Conservation (phyloP, 352 stramenopile genomes). For the Pythium plurisporium region DNA sequence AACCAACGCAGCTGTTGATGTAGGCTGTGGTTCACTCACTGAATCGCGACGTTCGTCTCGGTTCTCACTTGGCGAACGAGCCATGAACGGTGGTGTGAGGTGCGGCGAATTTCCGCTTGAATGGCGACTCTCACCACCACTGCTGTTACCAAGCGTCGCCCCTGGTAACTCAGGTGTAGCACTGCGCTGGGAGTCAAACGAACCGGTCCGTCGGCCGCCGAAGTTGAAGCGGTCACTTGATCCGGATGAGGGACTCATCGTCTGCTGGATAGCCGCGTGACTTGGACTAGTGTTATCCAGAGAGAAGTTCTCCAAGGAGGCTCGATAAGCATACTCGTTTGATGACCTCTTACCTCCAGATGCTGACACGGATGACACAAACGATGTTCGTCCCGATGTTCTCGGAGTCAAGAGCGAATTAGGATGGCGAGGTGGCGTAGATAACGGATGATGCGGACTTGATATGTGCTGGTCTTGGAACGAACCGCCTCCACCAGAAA, state of each 20-base stretch:
- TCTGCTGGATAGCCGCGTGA: neutral
- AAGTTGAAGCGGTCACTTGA: constrained; percentile 15
- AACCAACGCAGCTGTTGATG: constrained; percentile 23
- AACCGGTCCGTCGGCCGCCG: constrained; percentile 1
- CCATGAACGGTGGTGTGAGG: constrained; percentile 37
- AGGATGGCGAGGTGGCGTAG: constrained; percentile 67
- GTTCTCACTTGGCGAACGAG: neutral
- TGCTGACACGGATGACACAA: constrained; percentile 26
- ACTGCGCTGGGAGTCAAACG: constrained; percentile 14
- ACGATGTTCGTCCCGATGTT: constrained; percentile 25
- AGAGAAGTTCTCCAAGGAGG: constrained; percentile 67
- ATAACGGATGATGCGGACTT: constrained; percentile 31
- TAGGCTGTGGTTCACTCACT: neutral
- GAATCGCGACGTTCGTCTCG: neutral
- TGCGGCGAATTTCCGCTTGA: constrained; percentile 21
- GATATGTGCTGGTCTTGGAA: constrained; percentile 36
- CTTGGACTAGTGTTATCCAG: constrained; percentile 30
- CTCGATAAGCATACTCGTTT: constrained; percentile 27
- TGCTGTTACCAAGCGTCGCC: neutral
- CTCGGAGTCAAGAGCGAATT: constrained; percentile 48
- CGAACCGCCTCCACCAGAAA: constrained; percentile 28
- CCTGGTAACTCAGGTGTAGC: constrained; percentile 8
- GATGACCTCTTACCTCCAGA: constrained; percentile 24
- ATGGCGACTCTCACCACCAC: neutral
- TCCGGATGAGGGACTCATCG: neutral